Evolutionary conservation across 768 basidiomycete species (phyloP).

Genomic region (Lentinus brumalis): DNA sequence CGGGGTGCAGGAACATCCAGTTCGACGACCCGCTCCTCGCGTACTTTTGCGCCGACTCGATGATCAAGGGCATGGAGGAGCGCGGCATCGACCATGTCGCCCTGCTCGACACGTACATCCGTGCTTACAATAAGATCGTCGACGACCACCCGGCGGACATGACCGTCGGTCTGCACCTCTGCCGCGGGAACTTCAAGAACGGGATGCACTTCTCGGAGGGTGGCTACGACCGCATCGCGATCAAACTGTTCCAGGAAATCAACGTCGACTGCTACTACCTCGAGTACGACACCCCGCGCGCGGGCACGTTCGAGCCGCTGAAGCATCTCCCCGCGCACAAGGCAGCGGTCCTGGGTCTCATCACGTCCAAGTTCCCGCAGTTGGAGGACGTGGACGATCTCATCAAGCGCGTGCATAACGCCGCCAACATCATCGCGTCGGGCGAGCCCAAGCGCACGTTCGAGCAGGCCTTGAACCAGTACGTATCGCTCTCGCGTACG

Average conservation of each 20-base stretch:
- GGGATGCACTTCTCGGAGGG: constrained; percentile 62
- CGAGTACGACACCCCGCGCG: constrained; percentile 66
- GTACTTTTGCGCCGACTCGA: constrained; percentile 67
- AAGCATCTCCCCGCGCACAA: constrained; percentile 50
- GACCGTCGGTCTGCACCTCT: constrained; percentile 60
- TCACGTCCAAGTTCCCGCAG: constrained; percentile 46
- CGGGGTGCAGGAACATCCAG: constrained; percentile 47
- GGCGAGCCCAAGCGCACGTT: constrained; percentile 38
- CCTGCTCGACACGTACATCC: constrained; percentile 66
- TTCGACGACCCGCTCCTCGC: constrained; percentile 50
- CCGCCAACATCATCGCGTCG: constrained; percentile 44
- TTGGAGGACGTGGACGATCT: constrained; percentile 47
- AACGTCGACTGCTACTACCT: constrained; percentile 58
- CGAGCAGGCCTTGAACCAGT: constrained; percentile 45
- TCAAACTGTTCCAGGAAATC: constrained; percentile 57
- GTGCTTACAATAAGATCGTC: constrained; percentile 60
- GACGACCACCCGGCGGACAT: constrained; percentile 56
- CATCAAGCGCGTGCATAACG: constrained; percentile 42
- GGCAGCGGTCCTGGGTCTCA: constrained; percentile 43
- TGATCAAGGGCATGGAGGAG: constrained; percentile 57
- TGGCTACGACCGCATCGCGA: constrained; percentile 55
- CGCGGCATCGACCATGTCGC: constrained; percentile 62
- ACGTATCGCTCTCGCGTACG: constrained; percentile 7
- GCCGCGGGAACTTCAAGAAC: constrained; percentile 46
- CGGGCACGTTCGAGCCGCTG: constrained; percentile 61